Evolutionary conservation across 345 rosid species (phyloP).

Genomic region (Luvunga scandens): DNA sequence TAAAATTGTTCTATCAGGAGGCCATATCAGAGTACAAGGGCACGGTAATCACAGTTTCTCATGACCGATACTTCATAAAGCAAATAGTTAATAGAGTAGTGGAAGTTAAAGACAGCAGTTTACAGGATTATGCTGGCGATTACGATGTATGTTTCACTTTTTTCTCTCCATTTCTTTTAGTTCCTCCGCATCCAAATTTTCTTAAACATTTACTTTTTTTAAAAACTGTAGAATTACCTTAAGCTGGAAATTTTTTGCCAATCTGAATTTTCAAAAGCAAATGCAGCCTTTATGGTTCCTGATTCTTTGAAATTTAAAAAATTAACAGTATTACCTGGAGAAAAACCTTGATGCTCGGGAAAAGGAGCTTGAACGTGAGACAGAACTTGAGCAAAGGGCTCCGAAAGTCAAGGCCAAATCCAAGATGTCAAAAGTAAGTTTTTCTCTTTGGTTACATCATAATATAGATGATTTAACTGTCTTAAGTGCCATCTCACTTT

Average conservation of each 20-base stretch:
- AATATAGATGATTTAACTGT: background rate
- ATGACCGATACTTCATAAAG: slow-evolving; percentile 87
- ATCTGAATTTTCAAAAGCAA: background rate
- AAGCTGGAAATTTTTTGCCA: background rate
- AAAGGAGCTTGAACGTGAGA: slow-evolving; percentile 73
- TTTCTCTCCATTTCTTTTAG: too few species aligned
- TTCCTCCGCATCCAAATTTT: background rate
- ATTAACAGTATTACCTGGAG: slow-evolving; percentile 83
- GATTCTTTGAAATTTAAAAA: background rate
- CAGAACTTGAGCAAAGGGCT: slow-evolving; percentile 80
- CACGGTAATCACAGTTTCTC: slow-evolving; percentile 84
- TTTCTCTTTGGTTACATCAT: background rate
- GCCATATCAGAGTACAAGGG: slow-evolving; percentile 86
- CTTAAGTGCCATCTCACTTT: background rate
- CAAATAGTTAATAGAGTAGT: slow-evolving; percentile 95
- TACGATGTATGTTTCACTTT: slow-evolving; percentile 54
- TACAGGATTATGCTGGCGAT: slow-evolving; percentile 82
- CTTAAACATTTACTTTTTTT: too few species aligned
- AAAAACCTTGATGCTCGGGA: slow-evolving; percentile 90
- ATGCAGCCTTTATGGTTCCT: background rate
- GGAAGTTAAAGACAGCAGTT: slow-evolving; percentile 65
- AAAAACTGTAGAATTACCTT: background rate
- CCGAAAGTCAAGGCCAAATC: slow-evolving; percentile 94
- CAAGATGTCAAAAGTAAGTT: slow-evolving; percentile 84
- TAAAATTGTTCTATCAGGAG: slow-evolving; percentile 50